Evolutionary conservation across 169 alveolate genomes (phyloP).

Genomic region (Plasmodium cynomolgi): DNA sequence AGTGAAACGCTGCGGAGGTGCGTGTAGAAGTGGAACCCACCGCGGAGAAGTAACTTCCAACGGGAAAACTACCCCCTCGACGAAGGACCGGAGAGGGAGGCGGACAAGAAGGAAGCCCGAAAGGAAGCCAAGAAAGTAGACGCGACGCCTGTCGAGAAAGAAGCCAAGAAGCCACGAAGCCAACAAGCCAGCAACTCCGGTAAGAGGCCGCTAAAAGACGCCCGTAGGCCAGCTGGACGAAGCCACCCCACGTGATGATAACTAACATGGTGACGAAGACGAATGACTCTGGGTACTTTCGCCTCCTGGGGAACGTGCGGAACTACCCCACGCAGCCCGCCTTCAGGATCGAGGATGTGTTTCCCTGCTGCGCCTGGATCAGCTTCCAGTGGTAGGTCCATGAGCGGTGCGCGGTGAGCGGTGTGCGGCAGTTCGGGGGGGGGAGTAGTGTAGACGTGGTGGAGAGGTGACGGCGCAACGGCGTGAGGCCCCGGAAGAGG

Average conservation of each 20-base stretch:
- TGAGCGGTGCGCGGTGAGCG: no score
- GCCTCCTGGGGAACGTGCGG: constrained; percentile 55
- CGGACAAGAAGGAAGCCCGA: neutral
- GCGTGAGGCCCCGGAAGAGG: no score
- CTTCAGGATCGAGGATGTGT: constrained; percentile 59
- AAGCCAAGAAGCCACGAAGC: no score
- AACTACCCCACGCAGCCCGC: constrained; percentile 39
- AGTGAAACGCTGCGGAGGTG: neutral
- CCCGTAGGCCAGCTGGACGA: no score
- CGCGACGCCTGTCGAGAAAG: neutral
- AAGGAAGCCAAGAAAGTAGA: neutral
- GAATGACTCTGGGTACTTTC: constrained; percentile 34
- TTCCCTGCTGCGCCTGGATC: constrained; percentile 6
- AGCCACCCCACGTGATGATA: neutral
- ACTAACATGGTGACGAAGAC: constrained; percentile 57
- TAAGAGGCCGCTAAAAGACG: no score
- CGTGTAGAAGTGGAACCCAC: neutral
- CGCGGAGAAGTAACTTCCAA: neutral
- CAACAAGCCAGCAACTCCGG: no score
- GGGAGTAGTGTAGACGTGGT: no score
- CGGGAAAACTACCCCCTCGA: neutral
- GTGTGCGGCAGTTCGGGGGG: no score
- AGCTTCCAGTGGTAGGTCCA: neutral
- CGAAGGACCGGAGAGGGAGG: neutral
- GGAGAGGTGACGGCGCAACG: no score